A percentile compares a stretch with the other conserved stretches of the same genome.
phyloP scores from a whole-genome alignment of 208 protist genomes.

The Trypanosoma caninum region DNA sequence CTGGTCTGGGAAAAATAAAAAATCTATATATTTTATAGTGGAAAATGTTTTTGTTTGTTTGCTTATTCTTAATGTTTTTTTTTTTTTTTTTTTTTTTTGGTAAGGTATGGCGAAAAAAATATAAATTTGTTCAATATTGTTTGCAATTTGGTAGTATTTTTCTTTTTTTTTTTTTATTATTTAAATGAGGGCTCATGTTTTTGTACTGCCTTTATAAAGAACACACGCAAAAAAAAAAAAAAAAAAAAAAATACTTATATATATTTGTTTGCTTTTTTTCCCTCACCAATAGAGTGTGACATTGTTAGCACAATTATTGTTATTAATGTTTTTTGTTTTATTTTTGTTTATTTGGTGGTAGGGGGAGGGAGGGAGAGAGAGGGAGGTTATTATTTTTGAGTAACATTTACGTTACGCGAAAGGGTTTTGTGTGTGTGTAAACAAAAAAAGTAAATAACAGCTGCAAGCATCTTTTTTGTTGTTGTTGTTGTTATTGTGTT shows the following conservation, averaged over 20 bases:
- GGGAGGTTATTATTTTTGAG: too few relatives aligned
- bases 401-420: too few relatives aligned
- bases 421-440: too few relatives aligned
- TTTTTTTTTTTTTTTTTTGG: not conserved
- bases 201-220: too few relatives aligned
- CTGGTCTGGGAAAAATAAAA: too few relatives aligned
- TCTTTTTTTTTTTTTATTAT: not conserved
- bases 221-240: too few relatives aligned
- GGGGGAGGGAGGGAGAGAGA: too few relatives aligned
- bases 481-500: not conserved
- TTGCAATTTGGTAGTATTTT: too few relatives aligned
- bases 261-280: not conserved
- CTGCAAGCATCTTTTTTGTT: not conserved
- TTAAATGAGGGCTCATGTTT: not conserved
- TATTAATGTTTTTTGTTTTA: not conserved
- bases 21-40: too few relatives aligned
- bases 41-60: not conserved
- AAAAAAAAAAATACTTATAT: not conserved
- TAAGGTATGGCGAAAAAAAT: not conserved
- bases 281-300: not conserved
- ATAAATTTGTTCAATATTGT: not conserved
- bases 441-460: too few relatives aligned
- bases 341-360: too few relatives aligned
- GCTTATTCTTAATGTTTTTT: not conserved
- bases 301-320: not conserved